A percentile compares a stretch with the other conserved stretches of the same genome.
phyloP scores from a whole-genome alignment of 179 eudicot species.

The Vitellaria paradoxa region DNA sequence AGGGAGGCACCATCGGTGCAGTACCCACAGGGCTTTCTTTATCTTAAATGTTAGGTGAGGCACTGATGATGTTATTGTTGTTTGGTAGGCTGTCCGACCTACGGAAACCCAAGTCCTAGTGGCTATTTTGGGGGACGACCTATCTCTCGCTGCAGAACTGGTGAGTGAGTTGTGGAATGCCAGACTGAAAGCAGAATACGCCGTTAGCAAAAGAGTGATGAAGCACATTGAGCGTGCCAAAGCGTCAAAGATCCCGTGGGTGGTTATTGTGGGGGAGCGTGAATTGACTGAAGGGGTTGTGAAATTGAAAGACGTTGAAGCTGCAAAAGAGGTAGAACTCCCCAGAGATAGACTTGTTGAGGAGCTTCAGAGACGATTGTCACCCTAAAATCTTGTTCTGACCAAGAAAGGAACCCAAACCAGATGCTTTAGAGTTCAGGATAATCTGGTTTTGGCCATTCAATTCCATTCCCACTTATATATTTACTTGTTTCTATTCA shows the following conservation, averaged over 20 bases:
- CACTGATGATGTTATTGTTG: constrained; percentile 12
- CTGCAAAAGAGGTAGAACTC: constrained; percentile 45
- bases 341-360: constrained; percentile 51
- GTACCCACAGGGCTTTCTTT: no score
- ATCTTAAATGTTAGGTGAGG: not conserved
- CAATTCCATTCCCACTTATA: not conserved
- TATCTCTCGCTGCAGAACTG: constrained; percentile 57
- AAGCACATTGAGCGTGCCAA: constrained; percentile 81
- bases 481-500: not conserved
- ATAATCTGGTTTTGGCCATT: not conserved
- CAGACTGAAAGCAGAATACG: constrained; percentile 63
- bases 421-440: not conserved
- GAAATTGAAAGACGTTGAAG: constrained; percentile 57
- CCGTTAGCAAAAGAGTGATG: constrained; percentile 45
- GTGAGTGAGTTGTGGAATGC: constrained; percentile 74
- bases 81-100: constrained; percentile 59
- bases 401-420: not conserved
- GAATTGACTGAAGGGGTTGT: constrained; percentile 65
- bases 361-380: constrained; percentile 41
- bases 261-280: constrained; percentile 76
- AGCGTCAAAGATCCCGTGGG: constrained; percentile 65
- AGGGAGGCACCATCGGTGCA: no score
- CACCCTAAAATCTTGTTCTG: not conserved
- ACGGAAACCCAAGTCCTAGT: constrained; percentile 87
- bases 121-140: constrained; percentile 64